These are phyloP conservation scores for Nemophila menziesii DNA, from an alignment of 257 asterid genomes.

Conservation along the genomic window DNA sequence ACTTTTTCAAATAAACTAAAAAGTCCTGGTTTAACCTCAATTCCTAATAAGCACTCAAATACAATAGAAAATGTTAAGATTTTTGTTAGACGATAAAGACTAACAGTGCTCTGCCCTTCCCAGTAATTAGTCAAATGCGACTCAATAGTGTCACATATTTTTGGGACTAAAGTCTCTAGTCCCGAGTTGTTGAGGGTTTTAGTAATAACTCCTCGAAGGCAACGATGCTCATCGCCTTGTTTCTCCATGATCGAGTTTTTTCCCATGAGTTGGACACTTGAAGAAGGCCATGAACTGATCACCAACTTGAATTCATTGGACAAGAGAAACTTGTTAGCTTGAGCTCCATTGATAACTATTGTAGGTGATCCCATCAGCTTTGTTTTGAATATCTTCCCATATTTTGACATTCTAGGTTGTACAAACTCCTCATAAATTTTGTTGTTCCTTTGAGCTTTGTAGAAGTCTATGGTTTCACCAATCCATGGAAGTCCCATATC, in stretches of 20 bases:
- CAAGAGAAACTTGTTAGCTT: slow-evolving; percentile 70
- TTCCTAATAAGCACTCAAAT: slow-evolving; percentile 65
- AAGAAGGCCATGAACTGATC: slow-evolving; percentile 87
- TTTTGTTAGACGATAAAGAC: slow-evolving; percentile 37
- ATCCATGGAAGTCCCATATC: slow-evolving; percentile 68
- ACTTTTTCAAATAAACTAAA: slow-evolving; percentile 55
- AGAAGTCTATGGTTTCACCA: slow-evolving; percentile 73
- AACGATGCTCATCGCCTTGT: slow-evolving; percentile 58
- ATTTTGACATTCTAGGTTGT: slow-evolving; percentile 36
- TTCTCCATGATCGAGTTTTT: slow-evolving; percentile 74
- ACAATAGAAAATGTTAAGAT: slow-evolving; percentile 56
- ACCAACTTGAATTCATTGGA: slow-evolving; percentile 80
- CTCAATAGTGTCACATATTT: slow-evolving; percentile 35
- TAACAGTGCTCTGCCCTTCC: slow-evolving; percentile 25
- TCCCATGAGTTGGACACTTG: slow-evolving; percentile 80
- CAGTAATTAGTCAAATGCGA: slow-evolving; percentile 34
- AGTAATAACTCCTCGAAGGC: slow-evolving; percentile 60
- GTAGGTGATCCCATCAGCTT: slow-evolving; percentile 70
- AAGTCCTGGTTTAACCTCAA: slow-evolving; percentile 40
- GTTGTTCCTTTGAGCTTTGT: slow-evolving; percentile 61
- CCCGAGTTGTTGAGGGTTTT: slow-evolving; percentile 39
- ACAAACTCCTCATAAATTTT: slow-evolving; percentile 55
- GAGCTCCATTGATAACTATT: slow-evolving; percentile 68
- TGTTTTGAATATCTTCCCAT: slow-evolving; percentile 67
- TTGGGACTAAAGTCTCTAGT: slow-evolving; percentile 49